Conservation (phyloP, 306 rosid genomes). For the Cicer pinnatifidum region DNA sequence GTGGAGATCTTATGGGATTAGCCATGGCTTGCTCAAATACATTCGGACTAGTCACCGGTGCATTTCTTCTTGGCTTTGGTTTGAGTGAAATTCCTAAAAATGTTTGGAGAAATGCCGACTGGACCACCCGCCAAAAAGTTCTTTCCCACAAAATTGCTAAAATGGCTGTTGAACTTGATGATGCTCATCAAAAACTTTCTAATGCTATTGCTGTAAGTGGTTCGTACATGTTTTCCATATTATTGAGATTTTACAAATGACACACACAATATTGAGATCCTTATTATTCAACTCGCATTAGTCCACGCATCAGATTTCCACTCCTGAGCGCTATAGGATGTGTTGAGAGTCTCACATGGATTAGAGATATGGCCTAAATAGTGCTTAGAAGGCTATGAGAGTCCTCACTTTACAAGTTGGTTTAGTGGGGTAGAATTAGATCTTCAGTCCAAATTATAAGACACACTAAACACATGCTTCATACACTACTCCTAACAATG, state of each 20-base stretch:
- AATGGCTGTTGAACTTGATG: constrained; percentile 94
- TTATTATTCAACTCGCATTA: neutral
- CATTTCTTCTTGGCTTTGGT: constrained; percentile 98
- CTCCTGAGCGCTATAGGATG: neutral
- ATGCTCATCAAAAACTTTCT: constrained; percentile 95
- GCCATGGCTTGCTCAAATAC: constrained; percentile 99
- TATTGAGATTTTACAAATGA: neutral
- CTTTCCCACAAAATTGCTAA: constrained; percentile 96
- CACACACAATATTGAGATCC: neutral
- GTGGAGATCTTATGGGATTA: constrained; percentile 69
- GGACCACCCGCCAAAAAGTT: constrained; percentile 92
- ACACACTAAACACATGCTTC: neutral
- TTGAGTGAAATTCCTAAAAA: constrained; percentile 93
- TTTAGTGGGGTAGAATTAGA: neutral
- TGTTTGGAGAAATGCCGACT: constrained; percentile 87
- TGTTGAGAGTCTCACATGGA: neutral
- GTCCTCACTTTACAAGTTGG: neutral
- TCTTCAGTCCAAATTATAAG: neutral
- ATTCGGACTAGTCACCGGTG: constrained; percentile 98
- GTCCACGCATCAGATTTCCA: neutral
- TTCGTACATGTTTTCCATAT: neutral
- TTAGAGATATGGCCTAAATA: neutral
- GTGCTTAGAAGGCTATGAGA: constrained; percentile 2
- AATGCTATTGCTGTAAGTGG: constrained; percentile 87
- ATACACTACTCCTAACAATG: constrained; percentile 14